These are phyloP conservation scores for Caloboletus inedulis DNA, from an alignment of 1,284 basidiomycete genomes.

Conservation along the genomic window DNA sequence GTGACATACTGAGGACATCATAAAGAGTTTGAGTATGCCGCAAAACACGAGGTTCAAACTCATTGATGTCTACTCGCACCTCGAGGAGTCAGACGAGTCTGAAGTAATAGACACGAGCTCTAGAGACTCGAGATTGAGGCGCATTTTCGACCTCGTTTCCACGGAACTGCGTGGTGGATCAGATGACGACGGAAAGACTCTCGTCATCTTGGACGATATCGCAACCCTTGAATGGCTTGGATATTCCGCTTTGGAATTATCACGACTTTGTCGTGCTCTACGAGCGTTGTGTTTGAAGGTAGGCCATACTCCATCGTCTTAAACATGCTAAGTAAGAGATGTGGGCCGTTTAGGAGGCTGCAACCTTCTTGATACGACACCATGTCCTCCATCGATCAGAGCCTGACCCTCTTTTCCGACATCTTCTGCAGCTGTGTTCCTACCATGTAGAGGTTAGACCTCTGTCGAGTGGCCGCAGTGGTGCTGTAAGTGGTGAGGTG, in stretches of 20 bases:
- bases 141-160: slow-evolving; percentile 36
- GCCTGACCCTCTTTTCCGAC: slow-evolving; percentile 55
- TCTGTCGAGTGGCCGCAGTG: slow-evolving; percentile 67
- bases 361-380: slow-evolving; percentile 58
- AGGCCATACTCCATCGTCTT: not conserved
- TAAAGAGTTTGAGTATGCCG: slow-evolving; percentile 53
- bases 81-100: slow-evolving; percentile 10
- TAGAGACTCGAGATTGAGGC: slow-evolving; percentile 27
- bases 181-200: slow-evolving; percentile 15
- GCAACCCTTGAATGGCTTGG: slow-evolving; percentile 67
- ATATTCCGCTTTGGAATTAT: slow-evolving; percentile 45
- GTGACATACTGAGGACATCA: not conserved
- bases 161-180: slow-evolving; percentile 4
- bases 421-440: slow-evolving; percentile 54
- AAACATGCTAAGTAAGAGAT: not conserved
- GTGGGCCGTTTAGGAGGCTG: slow-evolving; percentile 38
- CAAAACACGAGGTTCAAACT: slow-evolving; percentile 49
- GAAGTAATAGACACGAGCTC: slow-evolving; percentile 17
- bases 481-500: slow-evolving; percentile 72
- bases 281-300: slow-evolving; percentile 55
- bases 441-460: slow-evolving; percentile 69
- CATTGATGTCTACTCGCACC: slow-evolving; percentile 40
- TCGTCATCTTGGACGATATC: slow-evolving; percentile 68
- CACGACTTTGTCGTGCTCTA: slow-evolving; percentile 57
- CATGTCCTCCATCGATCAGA: slow-evolving; percentile 54